phyloP scores from a whole-genome alignment of 169 alveolate genomes.

The Plasmodium berghei region DNA sequence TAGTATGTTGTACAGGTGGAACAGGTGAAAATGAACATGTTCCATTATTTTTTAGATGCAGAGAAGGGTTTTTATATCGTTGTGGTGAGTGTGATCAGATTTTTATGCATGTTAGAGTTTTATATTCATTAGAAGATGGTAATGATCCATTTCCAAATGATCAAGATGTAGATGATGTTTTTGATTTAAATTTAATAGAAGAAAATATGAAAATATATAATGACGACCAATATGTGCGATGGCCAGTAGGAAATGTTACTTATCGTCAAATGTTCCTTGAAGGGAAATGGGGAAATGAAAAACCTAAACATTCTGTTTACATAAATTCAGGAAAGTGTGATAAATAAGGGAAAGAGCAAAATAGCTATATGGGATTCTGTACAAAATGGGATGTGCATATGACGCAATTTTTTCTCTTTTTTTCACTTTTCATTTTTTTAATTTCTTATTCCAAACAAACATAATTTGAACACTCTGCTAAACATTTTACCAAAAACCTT shows the following conservation, averaged over 20 bases:
- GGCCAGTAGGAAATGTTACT: slow-evolving; percentile 90
- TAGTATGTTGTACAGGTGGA: slow-evolving; percentile 92
- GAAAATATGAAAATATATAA: slow-evolving; percentile 90
- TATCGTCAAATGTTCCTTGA: slow-evolving; percentile 85
- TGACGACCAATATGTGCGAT: slow-evolving; percentile 85
- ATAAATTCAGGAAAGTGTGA: neutral
- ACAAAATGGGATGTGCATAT: neutral
- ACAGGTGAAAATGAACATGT: slow-evolving; percentile 93
- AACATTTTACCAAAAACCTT: too few species aligned
- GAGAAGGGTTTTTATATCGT: slow-evolving; percentile 92
- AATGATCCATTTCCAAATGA: slow-evolving; percentile 90
- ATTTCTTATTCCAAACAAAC: neutral
- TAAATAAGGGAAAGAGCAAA: neutral
- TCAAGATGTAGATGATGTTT: slow-evolving; percentile 91
- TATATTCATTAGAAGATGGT: slow-evolving; percentile 89
- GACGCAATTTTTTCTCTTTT: neutral
- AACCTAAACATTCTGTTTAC: slow-evolving; percentile 5
- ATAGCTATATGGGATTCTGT: neutral
- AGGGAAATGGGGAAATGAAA: slow-evolving; percentile 78
- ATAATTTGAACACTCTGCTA: too few species aligned
- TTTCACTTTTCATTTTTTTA: neutral
- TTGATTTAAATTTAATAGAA: slow-evolving; percentile 87
- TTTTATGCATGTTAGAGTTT: slow-evolving; percentile 91
- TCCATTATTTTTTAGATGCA: slow-evolving; percentile 89
- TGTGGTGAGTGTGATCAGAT: slow-evolving; percentile 95